Conservation (phyloP, 2,329 filamentous ascomycete species). For the Ceratocystis eucalypticola region DNA sequence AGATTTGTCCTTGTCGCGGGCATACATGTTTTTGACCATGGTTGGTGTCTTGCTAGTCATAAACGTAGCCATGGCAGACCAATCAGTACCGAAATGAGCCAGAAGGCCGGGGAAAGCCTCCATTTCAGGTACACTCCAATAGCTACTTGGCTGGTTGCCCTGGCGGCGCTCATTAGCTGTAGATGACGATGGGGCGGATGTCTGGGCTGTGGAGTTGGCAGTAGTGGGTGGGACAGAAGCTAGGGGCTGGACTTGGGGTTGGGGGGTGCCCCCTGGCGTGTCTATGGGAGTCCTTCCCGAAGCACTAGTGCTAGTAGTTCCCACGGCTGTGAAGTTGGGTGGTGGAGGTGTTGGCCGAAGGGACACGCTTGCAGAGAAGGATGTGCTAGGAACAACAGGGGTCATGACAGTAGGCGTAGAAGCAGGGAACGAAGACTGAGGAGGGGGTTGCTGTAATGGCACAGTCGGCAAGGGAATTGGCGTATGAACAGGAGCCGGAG, state of each 20-base stretch:
- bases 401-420: slow-evolving; percentile 21
- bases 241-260: background rate
- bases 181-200: slow-evolving; percentile 33
- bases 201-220: slow-evolving; percentile 28
- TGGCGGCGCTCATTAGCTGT: slow-evolving; percentile 37
- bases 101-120: slow-evolving; percentile 63
- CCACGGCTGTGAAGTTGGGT: slow-evolving; percentile 10
- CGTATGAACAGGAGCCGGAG: slow-evolving; percentile 11
- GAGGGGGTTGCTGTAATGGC: slow-evolving; percentile 28
- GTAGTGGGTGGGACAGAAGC: slow-evolving; percentile 22
- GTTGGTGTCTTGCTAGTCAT: slow-evolving; percentile 76
- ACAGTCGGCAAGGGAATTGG: slow-evolving; percentile 15
- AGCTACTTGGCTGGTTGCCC: slow-evolving; percentile 55
- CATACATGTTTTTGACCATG: slow-evolving; percentile 68
- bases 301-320: background rate
- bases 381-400: background rate
- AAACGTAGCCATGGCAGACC: slow-evolving; percentile 57
- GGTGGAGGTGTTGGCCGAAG: slow-evolving; percentile 7
- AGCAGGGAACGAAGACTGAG: slow-evolving; percentile 22
- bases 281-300: background rate
- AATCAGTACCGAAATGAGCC: slow-evolving; percentile 65
- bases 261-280: background rate
- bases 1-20: slow-evolving; percentile 46
- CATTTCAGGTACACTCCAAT: slow-evolving; percentile 75
- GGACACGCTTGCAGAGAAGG: slow-evolving; percentile 4